Conservation (phyloP, 148 eudicot species). For the Polygonum maritimum region DNA sequence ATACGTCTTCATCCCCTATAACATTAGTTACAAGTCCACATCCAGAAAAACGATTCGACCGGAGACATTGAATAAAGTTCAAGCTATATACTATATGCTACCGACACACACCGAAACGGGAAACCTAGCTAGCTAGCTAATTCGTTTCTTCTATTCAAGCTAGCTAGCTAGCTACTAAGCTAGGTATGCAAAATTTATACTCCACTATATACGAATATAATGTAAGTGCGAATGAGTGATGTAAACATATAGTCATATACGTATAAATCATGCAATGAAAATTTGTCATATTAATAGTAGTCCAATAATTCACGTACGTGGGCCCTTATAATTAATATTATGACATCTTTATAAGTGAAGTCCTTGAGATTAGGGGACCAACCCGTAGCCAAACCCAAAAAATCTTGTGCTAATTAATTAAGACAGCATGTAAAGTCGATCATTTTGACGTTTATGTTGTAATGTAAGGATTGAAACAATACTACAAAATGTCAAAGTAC, state of each 20-base stretch:
- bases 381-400: not conserved
- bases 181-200: not conserved
- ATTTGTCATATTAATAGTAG: not conserved
- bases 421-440: too few relatives aligned
- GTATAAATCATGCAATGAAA: not conserved
- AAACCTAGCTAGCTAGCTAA: too few relatives aligned
- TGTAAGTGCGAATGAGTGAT: not conserved
- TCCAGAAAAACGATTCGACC: not conserved
- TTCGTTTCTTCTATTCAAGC: not conserved
- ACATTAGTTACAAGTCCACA: not conserved
- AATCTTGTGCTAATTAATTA: not conserved
- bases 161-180: not conserved
- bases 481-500: not conserved
- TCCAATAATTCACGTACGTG: not conserved
- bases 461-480: not conserved
- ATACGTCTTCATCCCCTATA: not conserved
- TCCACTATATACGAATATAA: too few relatives aligned
- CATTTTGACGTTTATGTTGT: not conserved
- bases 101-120: too few relatives aligned
- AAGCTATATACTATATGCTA: too few relatives aligned
- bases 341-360: not conserved
- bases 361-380: not conserved
- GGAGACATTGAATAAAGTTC: not conserved
- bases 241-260: not conserved
- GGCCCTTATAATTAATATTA: not conserved